Percentiles rank a stretch among this genome's conserved stretches.
Conservation (phyloP, 2,329 filamentous ascomycete species). For the Aspergillus candidus region DNA sequence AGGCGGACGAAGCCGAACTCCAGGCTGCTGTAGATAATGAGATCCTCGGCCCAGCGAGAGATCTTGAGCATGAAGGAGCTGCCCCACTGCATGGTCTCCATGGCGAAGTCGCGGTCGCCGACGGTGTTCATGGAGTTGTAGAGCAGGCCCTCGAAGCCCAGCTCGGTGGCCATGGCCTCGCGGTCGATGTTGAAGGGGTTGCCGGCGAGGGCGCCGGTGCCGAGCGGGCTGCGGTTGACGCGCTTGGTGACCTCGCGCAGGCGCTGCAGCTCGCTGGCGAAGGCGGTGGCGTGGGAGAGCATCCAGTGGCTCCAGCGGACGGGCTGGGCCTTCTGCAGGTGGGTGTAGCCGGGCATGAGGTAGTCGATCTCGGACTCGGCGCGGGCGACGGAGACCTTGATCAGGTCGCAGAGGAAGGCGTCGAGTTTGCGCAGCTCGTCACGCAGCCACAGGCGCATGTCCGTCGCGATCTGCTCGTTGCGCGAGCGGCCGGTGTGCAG, state of each 20-base stretch:
- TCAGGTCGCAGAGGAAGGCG: slow-evolving; percentile 58
- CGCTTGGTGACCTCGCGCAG: slow-evolving; percentile 65
- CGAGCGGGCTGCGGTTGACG: slow-evolving; percentile 67
- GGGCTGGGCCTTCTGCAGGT: slow-evolving; percentile 75
- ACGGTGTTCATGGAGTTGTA: slow-evolving; percentile 74
- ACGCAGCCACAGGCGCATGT: slow-evolving; percentile 85
- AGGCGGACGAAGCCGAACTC: slow-evolving; percentile 72
- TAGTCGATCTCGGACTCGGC: slow-evolving; percentile 69
- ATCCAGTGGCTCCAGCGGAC: slow-evolving; percentile 80
- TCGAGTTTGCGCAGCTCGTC: slow-evolving; percentile 68
- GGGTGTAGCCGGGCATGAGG: slow-evolving; percentile 84
- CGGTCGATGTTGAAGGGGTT: slow-evolving; percentile 79
- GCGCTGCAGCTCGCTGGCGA: slow-evolving; percentile 68
- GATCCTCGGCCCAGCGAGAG: slow-evolving; percentile 73
- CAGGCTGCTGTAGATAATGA: slow-evolving; percentile 72
- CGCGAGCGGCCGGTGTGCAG: slow-evolving; percentile 81
- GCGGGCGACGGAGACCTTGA: slow-evolving; percentile 62
- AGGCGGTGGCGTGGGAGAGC: slow-evolving; percentile 65
- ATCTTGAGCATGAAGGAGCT: slow-evolving; percentile 73
- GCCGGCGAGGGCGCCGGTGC: slow-evolving; percentile 70
- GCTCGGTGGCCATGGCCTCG: slow-evolving; percentile 69
- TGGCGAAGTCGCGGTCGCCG: slow-evolving; percentile 73
- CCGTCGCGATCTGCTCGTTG: slow-evolving; percentile 85
- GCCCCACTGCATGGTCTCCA: slow-evolving; percentile 76
- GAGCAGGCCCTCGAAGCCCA: slow-evolving; percentile 69